Evolutionary conservation across 2,329 filamentous ascomycete genomes (phyloP).

Genomic region (Akanthomyces dipterigenus): DNA sequence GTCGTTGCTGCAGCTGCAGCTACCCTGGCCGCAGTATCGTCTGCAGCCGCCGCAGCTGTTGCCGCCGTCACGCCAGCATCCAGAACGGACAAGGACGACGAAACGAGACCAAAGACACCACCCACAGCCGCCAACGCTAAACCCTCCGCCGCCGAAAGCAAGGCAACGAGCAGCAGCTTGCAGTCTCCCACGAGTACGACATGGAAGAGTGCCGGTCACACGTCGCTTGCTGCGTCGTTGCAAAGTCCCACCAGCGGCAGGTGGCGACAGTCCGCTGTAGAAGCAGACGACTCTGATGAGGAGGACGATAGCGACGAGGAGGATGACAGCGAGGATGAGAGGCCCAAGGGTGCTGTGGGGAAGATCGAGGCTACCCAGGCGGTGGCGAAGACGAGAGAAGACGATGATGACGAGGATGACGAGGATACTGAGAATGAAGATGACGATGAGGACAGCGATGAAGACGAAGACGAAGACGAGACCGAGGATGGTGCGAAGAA

Average conservation of each 20-base stretch:
- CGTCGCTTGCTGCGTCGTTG: conserved; percentile 15
- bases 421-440: conserved; percentile 18
- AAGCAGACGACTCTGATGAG: conserved; percentile 12
- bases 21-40: background rate
- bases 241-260: conserved; percentile 14
- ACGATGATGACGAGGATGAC: conserved; percentile 21
- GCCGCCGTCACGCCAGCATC: background rate
- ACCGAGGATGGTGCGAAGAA: conserved; percentile 5
- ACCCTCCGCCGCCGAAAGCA: background rate
- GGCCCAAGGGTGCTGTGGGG: conserved; percentile 19
- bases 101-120: background rate
- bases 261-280: background rate
- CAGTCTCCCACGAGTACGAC: conserved; percentile 36
- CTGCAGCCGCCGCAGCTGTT: background rate
- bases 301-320: conserved; percentile 15
- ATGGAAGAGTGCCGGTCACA: conserved; percentile 25
- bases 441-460: conserved; percentile 14
- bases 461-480: conserved; percentile 18
- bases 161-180: conserved; percentile 17
- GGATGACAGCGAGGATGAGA: conserved; percentile 10
- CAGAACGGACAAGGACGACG: background rate
- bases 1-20: background rate
- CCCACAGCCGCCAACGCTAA: background rate
- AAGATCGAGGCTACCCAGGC: background rate
- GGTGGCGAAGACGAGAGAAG: conserved; percentile 17